These are phyloP conservation scores for Simmondsia chinensis DNA, from an alignment of 148 eudicot genomes.

Conservation along the genomic window DNA sequence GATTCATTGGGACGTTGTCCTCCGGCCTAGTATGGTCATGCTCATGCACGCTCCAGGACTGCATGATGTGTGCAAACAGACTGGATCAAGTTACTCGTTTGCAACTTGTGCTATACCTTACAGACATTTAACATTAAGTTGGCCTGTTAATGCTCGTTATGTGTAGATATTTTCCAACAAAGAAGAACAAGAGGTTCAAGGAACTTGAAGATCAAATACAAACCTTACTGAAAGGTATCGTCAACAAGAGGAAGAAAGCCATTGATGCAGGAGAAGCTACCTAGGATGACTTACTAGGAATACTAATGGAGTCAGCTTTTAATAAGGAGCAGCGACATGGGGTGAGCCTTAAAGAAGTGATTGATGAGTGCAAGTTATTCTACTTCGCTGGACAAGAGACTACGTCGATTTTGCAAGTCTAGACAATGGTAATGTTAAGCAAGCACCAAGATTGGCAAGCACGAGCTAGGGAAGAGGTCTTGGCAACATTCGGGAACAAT, in stretches of 20 bases:
- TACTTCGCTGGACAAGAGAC: constrained; percentile 37
- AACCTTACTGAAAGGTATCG: constrained; percentile 8
- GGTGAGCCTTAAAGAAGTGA: constrained; percentile 21
- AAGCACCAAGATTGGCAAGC: constrained; percentile 32
- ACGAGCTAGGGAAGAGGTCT: constrained; percentile 24
- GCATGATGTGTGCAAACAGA: too few relatives aligned
- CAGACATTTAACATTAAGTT: too few relatives aligned
- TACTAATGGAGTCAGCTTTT: constrained; percentile 21
- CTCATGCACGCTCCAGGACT: too few relatives aligned
- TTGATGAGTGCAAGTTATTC: constrained; percentile 30
- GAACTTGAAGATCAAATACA: constrained; percentile 3
- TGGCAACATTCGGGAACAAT: constrained; percentile 18
- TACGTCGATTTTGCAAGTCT: constrained; percentile 19
- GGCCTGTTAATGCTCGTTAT: too few relatives aligned
- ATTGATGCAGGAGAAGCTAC: constrained; percentile 21
- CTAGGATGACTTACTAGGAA: constrained; percentile 20
- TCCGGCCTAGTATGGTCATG: too few relatives aligned
- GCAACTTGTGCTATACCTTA: too few relatives aligned
- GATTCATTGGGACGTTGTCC: too few relatives aligned
- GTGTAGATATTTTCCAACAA: constrained; percentile 26
- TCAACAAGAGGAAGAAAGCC: constrained; percentile 18
- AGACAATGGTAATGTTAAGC: constrained; percentile 29
- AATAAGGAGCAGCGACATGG: constrained; percentile 6
- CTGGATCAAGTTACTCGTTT: too few relatives aligned
- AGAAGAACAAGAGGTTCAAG: constrained; percentile 17